A percentile compares a stretch with the other conserved stretches of the same genome.
phyloP scores from a whole-genome alignment of 129 eudicot genomes.

The Centaurea solstitialis region DNA sequence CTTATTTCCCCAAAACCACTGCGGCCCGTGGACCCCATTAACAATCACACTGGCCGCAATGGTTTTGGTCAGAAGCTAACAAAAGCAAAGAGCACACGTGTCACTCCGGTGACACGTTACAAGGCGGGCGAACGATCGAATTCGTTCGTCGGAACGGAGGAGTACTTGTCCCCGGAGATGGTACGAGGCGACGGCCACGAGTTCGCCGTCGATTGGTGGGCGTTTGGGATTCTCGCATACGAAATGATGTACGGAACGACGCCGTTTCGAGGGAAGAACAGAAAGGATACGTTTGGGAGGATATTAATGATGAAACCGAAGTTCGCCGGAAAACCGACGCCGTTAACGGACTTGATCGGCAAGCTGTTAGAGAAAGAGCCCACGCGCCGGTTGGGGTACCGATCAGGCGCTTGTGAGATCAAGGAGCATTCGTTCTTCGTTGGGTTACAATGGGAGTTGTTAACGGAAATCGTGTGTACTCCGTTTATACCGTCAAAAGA shows the following conservation, averaged over 20 bases:
- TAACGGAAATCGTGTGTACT: conserved; percentile 60
- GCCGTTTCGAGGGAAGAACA: conserved; percentile 59
- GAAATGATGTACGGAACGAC: conserved; percentile 77
- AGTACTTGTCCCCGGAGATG: conserved; percentile 73
- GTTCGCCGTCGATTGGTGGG: conserved; percentile 82
- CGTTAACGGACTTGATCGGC: conserved; percentile 51
- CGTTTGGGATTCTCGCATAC: conserved; percentile 58
- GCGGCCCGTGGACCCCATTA: neutral
- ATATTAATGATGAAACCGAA: conserved; percentile 48
- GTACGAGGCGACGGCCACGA: conserved; percentile 71
- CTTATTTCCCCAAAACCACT: conserved; percentile 14
- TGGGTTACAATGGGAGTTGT: conserved; percentile 58
- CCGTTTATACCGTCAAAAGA: conserved; percentile 59
- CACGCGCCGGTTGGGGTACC: conserved; percentile 59
- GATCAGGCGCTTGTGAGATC: conserved; percentile 59
- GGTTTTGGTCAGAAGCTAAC: neutral
- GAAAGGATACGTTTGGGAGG: conserved; percentile 56
- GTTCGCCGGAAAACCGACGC: conserved; percentile 44
- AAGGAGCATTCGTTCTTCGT: conserved; percentile 58
- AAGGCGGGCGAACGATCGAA: conserved; percentile 44
- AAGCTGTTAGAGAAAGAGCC: conserved; percentile 66
- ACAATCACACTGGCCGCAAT: neutral
- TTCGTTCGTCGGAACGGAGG: conserved; percentile 81
- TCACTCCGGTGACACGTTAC: conserved; percentile 45
- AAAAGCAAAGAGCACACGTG: conserved; percentile 55